Evolutionary conservation across 2,329 filamentous ascomycete species (phyloP), one percentile per base, ranked within the genome.

Genomic region (Tolypocladium endophyticum): DNA sequence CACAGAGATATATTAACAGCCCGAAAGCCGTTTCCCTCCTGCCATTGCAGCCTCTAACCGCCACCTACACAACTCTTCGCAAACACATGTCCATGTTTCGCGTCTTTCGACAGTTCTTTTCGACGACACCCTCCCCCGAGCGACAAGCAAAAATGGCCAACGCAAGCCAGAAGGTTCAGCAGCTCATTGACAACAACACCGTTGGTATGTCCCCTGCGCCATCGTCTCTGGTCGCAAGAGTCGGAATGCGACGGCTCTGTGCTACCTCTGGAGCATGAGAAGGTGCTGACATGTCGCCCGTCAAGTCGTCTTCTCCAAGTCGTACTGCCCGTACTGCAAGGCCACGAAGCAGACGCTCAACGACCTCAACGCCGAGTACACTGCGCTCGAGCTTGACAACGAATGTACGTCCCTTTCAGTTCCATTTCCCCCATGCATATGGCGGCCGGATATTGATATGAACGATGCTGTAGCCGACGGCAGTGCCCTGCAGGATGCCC

Each of bases 241-340:
- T n/a, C 50, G 50, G 18, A n/a, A 12, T n/a, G 20, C 18, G 28
- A 35, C 11, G 1, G 8, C 43, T 25, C 43, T 35, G 18, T 9
- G 50, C 50, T 20, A 30, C 50, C 50, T 7, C 30, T 2, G 23
- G 30, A 54, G 14, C 8, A 16, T 23, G 4, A 36, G 47, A 50
- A 50, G 36, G 28, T 30, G 33, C 52, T 58, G 16, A 58, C 60
- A 28, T 11, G 33, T 25, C 25, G 30, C n/a, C 25, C 4, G 1
- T 20, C 18, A 57, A 90, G 89, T 94, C 69, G 90, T 99, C 73
- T 99, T 99, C 83, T 92, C 88, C 77, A 99, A 99, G 81, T 90
- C 88, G 20, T 96, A 91, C 80, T 99, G 94, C 84, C 92, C 92
- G 16, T 95, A 96, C 84, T 97, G 93, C 83, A 81, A 77, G 61